phyloP scores from a whole-genome alignment of 73 alveolate genomes.

The Tetrahymena elliotti region DNA sequence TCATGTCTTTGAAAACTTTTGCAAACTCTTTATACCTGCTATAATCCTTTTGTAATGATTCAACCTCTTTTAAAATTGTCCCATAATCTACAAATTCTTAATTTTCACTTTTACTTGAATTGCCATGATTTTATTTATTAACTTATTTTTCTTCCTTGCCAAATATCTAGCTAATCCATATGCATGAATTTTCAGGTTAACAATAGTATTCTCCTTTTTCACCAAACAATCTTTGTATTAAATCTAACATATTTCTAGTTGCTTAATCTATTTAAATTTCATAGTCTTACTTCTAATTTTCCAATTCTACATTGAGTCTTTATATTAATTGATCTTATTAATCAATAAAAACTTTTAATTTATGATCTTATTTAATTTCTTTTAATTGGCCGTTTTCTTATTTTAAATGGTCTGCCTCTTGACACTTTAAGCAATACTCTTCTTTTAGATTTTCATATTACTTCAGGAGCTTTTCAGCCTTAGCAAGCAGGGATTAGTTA shows the following conservation, averaged over 20 bases:
- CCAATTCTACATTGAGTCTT: background rate
- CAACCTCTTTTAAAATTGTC: background rate
- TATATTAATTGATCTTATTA: background rate
- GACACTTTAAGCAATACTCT: background rate
- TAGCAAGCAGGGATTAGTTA: background rate
- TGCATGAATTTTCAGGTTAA: background rate
- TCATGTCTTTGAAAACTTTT: background rate
- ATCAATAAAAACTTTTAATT: background rate
- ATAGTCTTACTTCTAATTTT: background rate
- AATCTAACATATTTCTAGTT: background rate
- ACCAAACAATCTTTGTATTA: background rate
- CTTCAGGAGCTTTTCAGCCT: background rate
- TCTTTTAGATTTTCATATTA: background rate
- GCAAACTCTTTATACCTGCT: background rate
- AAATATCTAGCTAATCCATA: background rate
- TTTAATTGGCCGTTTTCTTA: background rate
- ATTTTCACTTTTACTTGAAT: background rate
- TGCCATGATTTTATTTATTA: background rate
- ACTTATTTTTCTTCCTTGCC: background rate
- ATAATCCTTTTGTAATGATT: background rate
- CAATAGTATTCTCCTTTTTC: background rate
- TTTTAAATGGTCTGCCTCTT: background rate
- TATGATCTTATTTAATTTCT: background rate
- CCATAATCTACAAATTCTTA: background rate
- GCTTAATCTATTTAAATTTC: background rate